These are phyloP conservation scores for Tirmania nivea DNA, from an alignment of 495 filamentous ascomycete species.

Conservation along the genomic window DNA sequence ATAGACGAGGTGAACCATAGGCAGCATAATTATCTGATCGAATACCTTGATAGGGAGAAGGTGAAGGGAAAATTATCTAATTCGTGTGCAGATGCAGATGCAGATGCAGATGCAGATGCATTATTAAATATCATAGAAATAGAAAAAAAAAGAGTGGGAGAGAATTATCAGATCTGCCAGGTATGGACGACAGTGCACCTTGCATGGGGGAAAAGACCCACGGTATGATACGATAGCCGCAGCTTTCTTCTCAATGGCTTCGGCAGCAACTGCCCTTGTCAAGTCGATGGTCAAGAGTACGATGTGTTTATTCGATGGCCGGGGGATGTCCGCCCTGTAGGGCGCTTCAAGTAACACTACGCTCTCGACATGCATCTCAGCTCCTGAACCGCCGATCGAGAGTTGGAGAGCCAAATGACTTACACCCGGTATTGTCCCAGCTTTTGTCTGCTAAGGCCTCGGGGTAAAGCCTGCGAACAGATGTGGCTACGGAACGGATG, in stretches of 20 bases:
- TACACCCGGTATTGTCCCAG: conserved; percentile 84
- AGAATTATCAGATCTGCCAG: neutral
- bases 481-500: neutral
- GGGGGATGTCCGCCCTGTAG: conserved; percentile 11
- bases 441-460: conserved; percentile 69
- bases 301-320: conserved; percentile 31
- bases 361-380: too few relatives aligned
- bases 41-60: too few relatives aligned
- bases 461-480: conserved; percentile 35
- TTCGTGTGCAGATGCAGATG: too few relatives aligned
- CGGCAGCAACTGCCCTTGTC: conserved; percentile 70
- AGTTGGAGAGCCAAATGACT: conserved; percentile 12
- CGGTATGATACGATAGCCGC: conserved; percentile 78
- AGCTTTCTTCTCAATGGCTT: conserved; percentile 55
- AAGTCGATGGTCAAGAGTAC: conserved; percentile 85
- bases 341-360: conserved; percentile 61
- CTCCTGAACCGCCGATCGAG: neutral
- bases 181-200: neutral
- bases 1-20: too few relatives aligned
- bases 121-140: too few relatives aligned
- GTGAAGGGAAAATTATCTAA: too few relatives aligned
- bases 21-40: too few relatives aligned
- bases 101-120: too few relatives aligned
- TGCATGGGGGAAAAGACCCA: conserved; percentile 23
- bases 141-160: neutral